Percentiles rank a stretch among this genome's conserved stretches.
Evolutionary conservation across 2,329 filamentous ascomycete genomes (phyloP).

Genomic region (Aspergillus oerlinghausenensis): DNA sequence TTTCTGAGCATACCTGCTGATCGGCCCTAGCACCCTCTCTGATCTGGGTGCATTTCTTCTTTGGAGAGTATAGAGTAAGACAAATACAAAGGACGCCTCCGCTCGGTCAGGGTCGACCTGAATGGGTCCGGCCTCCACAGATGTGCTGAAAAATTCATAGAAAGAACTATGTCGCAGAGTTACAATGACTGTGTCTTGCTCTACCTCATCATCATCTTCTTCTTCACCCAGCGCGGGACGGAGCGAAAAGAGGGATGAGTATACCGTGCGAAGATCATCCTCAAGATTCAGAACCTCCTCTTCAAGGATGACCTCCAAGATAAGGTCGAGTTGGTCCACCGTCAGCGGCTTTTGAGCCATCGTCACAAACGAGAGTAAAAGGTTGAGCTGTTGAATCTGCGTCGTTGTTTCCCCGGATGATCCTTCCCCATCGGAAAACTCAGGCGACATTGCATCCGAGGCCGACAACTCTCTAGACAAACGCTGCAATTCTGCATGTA

Average conservation of each 20-base stretch:
- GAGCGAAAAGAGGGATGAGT: not conserved
- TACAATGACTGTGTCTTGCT: not conserved
- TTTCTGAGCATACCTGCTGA: not conserved
- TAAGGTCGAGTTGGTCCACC: not conserved
- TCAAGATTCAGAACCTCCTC: not conserved
- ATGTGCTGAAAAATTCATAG: slow-evolving; percentile 3
- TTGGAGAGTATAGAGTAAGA: too few relatives aligned
- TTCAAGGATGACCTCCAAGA: not conserved
- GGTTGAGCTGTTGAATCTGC: slow-evolving; percentile 4
- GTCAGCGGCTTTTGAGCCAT: slow-evolving; percentile 3
- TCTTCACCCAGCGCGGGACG: not conserved
- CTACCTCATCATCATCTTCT: not conserved
- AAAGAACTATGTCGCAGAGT: slow-evolving; percentile 4
- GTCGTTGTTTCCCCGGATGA: not conserved
- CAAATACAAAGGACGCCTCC: too few relatives aligned
- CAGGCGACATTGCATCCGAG: not conserved
- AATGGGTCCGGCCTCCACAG: not conserved
- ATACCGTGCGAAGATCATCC: not conserved
- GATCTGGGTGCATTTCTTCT: not conserved
- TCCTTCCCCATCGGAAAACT: not conserved
- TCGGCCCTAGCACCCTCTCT: rapidly evolving
- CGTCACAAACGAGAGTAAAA: slow-evolving; percentile 4
- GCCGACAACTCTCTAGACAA: slow-evolving; percentile 4
- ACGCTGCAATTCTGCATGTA: slow-evolving; percentile 7
- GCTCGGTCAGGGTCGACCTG: not conserved